Percentiles rank a stretch among this genome's conserved stretches.
Conservation (phyloP, 208 protist species). For the Trypanosoma congolense region DNA sequence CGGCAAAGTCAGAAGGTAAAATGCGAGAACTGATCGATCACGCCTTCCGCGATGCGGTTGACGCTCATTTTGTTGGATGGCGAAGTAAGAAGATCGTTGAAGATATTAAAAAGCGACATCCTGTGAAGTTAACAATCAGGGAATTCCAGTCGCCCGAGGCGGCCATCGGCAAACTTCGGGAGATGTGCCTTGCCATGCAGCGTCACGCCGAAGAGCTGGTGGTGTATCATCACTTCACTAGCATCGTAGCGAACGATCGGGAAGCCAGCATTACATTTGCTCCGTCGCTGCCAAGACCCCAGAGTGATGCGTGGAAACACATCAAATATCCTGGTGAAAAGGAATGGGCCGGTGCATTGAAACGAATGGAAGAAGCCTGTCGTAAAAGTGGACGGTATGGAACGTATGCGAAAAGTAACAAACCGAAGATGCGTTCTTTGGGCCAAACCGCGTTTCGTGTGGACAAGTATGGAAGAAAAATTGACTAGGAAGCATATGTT, state of each 20-base stretch:
- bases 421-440: conserved; percentile 67
- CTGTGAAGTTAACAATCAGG: conserved; percentile 74
- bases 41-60: conserved; percentile 80
- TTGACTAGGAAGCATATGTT: conserved; percentile 39
- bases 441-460: conserved; percentile 69
- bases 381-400: conserved; percentile 59
- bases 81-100: conserved; percentile 82
- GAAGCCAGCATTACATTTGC: conserved; percentile 67
- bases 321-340: conserved; percentile 71
- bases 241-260: conserved; percentile 71
- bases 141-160: conserved; percentile 74
- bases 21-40: conserved; percentile 57
- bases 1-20: conserved; percentile 2
- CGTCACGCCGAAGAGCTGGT: conserved; percentile 46
- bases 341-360: conserved; percentile 68
- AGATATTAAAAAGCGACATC: conserved; percentile 67
- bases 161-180: conserved; percentile 66
- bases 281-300: conserved; percentile 28
- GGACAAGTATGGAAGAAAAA: conserved; percentile 84
- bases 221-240: conserved; percentile 78
- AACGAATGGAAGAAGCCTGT: conserved; percentile 71
- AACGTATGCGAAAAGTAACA: conserved; percentile 63
- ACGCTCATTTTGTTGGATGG: conserved; percentile 87
- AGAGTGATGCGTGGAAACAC: conserved; percentile 48
- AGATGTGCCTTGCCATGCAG: conserved; percentile 81